Evolutionary conservation across 2,329 filamentous ascomycete species (phyloP), one percentile per base, ranked within the genome.

Genomic region (Emmonsiellopsis sp.): DNA sequence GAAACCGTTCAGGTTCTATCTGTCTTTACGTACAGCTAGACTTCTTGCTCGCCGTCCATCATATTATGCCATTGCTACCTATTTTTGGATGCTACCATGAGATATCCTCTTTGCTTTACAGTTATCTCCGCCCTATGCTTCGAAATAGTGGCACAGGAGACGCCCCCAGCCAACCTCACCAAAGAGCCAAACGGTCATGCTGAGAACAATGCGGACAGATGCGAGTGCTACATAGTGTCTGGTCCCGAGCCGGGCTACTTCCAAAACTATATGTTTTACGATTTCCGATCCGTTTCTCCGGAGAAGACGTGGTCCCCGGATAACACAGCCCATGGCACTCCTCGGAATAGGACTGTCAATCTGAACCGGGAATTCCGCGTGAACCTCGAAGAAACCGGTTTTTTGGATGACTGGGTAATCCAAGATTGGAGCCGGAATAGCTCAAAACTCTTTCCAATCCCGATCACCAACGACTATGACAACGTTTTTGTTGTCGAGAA

Each of bases 321-420:
- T 69, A 74, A 45, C 70, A 77, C 61, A 73, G 78, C 66, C 71
- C 78, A 62, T 78, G 70, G 66, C 76, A 78, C 63, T 78, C 78
- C 58, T 73, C 76, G 20, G 30, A 57, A 61, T 10, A 50, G 56
- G 13, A 56, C 59, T 9, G 40, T 37, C 34, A 47, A 50, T 30
- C 54, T 55, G 30, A 30, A 37, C 15, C 44, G 57, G 10, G 37
- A 54, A 48, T 57, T 55, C 30, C 40, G 30, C 32, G 48, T 7
- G 32, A 52, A 48, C 9, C 50, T 54, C 45, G 49, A 55, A 7
- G 48, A 52, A 10, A 57, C 51, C 13, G 31, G 15, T 2, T 59
- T 59, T 42, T 42, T 54, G 5, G 55, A 60, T 38, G 70, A 73
- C 54, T 75, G 73, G 72, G 58, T 59, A 10, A 67, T 70, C 47